Base-by-base conservation (phyloP, 257 asterid species). In the Hygrophila difformis region DNA sequence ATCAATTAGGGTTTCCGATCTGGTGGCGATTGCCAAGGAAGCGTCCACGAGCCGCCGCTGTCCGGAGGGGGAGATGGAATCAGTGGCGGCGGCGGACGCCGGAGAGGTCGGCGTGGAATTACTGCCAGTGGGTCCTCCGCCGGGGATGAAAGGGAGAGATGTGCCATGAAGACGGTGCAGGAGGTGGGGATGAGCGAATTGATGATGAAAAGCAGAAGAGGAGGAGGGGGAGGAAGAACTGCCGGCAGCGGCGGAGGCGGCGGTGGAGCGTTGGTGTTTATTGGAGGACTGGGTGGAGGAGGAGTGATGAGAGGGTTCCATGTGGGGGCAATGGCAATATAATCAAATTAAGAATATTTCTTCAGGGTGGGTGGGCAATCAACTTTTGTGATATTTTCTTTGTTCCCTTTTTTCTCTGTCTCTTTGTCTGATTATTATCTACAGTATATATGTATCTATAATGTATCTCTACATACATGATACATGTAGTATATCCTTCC, bases 321-420 rank as follows among this genome's bases (percentile, higher is more conserved):
- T 76, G 60, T 56, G 65, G 34, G 44, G 47, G 51, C n/a, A n/a
- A n/a, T n/a, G n/a, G n/a, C n/a, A n/a, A n/a, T n/a, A n/a, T n/a
- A n/a, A n/a, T n/a, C n/a, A n/a, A 48, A 55, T 49, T 53, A 22
- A 60, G 64, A 68, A 64, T 68, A 62, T 62, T 66, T 62, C 52
- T 59, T 63, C n/a, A n/a, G n/a, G 74, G 84, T 72, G 87, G 79
- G 82, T 69, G n/a, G n/a, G n/a, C n/a, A n/a, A n/a, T 74, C 77
- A 67, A 55, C 28, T 34, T 43, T 26, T 8, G 8, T 26, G 31
- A 3, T 3, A 26, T 58, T 59, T 63, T 57, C 8, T 44, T 36
- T 60, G 34, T 43, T 39, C 48, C 44, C 35, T 50, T 62, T 53
- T 55, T 52, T 61, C 18, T 24, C 52, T 45, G 23, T 46, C 40